phyloP scores from a whole-genome alignment of 768 basidiomycete species.

The Auricularia cornea region DNA sequence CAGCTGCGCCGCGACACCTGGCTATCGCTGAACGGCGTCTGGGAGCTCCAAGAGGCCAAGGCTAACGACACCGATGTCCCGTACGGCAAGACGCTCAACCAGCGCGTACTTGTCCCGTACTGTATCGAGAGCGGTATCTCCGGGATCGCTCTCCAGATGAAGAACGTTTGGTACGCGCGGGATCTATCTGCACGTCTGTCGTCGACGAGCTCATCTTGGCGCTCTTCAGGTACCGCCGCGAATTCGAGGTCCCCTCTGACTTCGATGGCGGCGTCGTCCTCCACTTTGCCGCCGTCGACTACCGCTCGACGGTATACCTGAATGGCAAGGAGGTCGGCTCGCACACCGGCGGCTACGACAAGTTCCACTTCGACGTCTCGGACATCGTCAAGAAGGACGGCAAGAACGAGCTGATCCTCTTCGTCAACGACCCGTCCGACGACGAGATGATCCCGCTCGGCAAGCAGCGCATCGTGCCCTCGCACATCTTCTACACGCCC shows the following conservation, averaged over 20 bases:
- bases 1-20: not conserved
- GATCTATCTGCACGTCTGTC: not conserved
- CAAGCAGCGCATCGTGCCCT: not conserved
- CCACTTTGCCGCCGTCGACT: slow-evolving; percentile 1
- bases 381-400: not conserved
- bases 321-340: not conserved
- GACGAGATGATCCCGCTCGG: not conserved
- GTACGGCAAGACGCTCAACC: not conserved
- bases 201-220: not conserved
- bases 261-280: not conserved
- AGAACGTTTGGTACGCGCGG: not conserved
- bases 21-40: not conserved
- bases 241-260: not conserved
- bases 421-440: not conserved
- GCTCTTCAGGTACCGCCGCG: not conserved
- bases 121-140: not conserved
- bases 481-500: not conserved
- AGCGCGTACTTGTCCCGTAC: not conserved
- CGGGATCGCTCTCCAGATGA: not conserved
- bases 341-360: not conserved
- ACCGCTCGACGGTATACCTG: not conserved
- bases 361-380: slow-evolving; percentile 1
- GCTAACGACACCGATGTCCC: not conserved
- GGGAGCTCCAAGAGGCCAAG: not conserved
- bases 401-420: not conserved